Evolutionary conservation across 2,329 filamentous ascomycete genomes (phyloP).

Genomic region (Curvularia lunata): DNA sequence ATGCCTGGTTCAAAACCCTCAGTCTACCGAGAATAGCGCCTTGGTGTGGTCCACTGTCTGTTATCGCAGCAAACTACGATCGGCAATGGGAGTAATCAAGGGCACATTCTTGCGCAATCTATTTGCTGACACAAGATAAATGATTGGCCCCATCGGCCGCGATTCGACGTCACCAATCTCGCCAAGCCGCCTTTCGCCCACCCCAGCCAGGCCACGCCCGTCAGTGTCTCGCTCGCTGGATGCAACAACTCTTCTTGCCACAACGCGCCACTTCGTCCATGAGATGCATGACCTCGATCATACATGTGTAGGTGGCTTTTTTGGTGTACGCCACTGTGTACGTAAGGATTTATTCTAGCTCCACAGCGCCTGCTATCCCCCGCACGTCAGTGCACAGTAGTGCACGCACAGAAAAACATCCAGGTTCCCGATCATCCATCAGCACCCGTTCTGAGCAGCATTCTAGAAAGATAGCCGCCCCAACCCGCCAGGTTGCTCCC

Average conservation of each 20-base stretch:
- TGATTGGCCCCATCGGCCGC: not conserved
- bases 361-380: not conserved
- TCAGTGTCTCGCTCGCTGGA: not conserved
- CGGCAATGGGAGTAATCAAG: not conserved
- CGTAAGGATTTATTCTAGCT: not conserved
- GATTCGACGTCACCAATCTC: not conserved
- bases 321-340: not conserved
- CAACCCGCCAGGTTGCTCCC: not conserved
- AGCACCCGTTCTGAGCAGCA: not conserved
- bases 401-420: not conserved
- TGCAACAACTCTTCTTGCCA: not conserved
- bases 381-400: not conserved
- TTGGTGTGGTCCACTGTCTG: not conserved
- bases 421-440: not conserved
- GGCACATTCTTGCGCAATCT: not conserved
- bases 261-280: not conserved
- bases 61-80: not conserved
- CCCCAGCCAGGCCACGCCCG: not conserved
- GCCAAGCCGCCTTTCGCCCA: not conserved
- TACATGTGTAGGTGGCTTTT: not conserved
- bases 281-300: not conserved
- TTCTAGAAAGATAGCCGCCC: slow-evolving; percentile 2
- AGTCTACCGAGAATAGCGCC: slow-evolving; percentile 6
- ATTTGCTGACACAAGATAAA: not conserved
- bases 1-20: slow-evolving; percentile 1